Base-by-base conservation (phyloP, 495 filamentous ascomycete genomes). In the Cercophora scortea region DNA sequence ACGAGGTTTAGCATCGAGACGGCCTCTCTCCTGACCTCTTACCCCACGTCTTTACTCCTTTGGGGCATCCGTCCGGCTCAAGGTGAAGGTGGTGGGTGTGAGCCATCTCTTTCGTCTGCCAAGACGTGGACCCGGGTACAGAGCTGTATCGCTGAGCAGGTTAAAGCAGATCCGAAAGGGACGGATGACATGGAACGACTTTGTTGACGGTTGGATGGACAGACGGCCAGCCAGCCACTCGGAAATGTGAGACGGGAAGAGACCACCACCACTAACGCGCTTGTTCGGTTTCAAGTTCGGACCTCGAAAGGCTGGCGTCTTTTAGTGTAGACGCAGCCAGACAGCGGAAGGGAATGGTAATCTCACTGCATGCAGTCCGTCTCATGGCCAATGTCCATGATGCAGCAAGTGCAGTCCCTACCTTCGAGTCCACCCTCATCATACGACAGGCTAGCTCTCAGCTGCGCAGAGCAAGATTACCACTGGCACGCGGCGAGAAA, bases 221-320 rank as follows among this genome's bases (percentile, higher is more conserved):
- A 2, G 4, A 32, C 6, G 13, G 39, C 25, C 32, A 33, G 41
- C 52, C 41, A 49, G 40, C 52, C 52, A 55, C 42, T 50, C 17
- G 33, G 48, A 17, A 53, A 45, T 39, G 38, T 17, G 35, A 49
- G 33, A 48, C 32, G 53, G 47, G 35, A 53, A 13, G 52, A 40
- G 17, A 42, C 44, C 48, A 42, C 52, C 52, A 45, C 38, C 51
- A 35, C 17, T 53, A 52, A 55, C 63, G 65, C 65, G 62, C 65
- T 64, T 66, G 58, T 58, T 65, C 45, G 49, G 65, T 68, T 68
- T 66, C 65, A 68, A 42, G 62, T 65, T 60, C 10, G 41, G 53
- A 46, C 38, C 49, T 51, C 52, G 36, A 25, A 13, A 8, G 36
- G 36, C 9, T 38, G 36, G 59, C 52, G 58, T 58, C 50, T 64